phyloP scores from a whole-genome alignment of 345 rosid genomes.

The Corchorus olitorius region DNA sequence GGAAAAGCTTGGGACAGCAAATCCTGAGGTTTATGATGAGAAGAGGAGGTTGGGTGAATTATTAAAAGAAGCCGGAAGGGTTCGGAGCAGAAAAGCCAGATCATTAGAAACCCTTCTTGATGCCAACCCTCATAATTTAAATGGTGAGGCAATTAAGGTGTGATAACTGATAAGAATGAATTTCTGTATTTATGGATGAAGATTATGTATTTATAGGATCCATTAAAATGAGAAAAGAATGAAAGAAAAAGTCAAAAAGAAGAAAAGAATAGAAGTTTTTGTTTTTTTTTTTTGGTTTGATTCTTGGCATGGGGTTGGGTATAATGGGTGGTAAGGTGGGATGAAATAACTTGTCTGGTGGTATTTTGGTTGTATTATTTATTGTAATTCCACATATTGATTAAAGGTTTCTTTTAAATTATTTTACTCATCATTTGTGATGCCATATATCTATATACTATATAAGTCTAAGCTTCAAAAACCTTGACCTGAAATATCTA shows the following conservation, averaged over 20 bases:
- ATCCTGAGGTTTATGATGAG: constrained; percentile 88
- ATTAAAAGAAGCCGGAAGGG: constrained; percentile 81
- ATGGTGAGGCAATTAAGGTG: constrained; percentile 7
- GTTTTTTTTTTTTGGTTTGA: not conserved
- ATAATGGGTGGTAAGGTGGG: not conserved
- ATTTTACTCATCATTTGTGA: not conserved
- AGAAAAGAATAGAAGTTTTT: not conserved
- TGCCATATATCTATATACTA: not conserved
- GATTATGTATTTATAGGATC: constrained; percentile 2
- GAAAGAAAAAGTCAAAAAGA: constrained; percentile 1
- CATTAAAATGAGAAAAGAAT: not conserved
- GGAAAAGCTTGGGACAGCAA: constrained; percentile 91
- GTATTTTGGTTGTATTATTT: constrained; percentile 8
- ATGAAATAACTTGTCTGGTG: not conserved
- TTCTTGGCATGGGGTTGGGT: constrained; percentile 11
- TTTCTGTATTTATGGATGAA: constrained; percentile 3
- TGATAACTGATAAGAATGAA: not conserved
- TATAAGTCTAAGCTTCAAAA: no score
- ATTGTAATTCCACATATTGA: constrained; percentile 4
- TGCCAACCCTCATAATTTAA: constrained; percentile 36
- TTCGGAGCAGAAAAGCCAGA: constrained; percentile 61
- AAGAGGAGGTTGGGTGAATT: constrained; percentile 77
- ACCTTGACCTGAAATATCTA: no score
- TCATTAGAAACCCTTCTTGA: constrained; percentile 87
- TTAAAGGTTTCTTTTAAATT: constrained; percentile 15